Base-by-base conservation (phyloP, 129 eudicot genomes). In the Kitagawia praeruptora region DNA sequence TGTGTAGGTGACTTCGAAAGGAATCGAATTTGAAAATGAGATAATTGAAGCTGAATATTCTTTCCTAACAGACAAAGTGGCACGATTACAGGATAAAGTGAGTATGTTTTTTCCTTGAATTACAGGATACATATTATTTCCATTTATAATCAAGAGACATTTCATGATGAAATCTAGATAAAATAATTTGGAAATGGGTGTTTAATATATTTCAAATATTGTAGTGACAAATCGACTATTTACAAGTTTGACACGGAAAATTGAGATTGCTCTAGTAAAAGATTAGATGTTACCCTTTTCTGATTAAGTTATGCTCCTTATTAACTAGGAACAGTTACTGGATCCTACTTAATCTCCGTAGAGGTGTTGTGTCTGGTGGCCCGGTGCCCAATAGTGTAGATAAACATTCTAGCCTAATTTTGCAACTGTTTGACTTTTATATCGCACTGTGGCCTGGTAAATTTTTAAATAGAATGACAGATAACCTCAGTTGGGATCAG, bases 11-110 rank as follows among this genome's bases (percentile, higher is more conserved):
- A 84, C 93, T 85, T 54, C 92, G 8, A 89, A 89, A 86, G 97
- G 97, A 61, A 79, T 87, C 81, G 91, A 88, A 80, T 81, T 93
- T 72, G 97, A 91, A 81, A 77, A 83, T 48, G 97, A 88, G 87
- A 88, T 93, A 83, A 85, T 91, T 56, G 89, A 88, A 86, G 92
- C 93, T 27, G 98, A 93, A 83, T 86, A 81, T 53, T 75, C 90
- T 72, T 93, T 89, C 53, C 67, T 91, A 54, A 78, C 85, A n/a
- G 96, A 91, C 63, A 93, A 91, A 88, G 87, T 91, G 79, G 93
- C 82, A 84, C 89, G 82, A 54, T 83, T 93, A 82, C 87, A 88
- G 79, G 96, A 88, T 25, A 88, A 89, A 89, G 98, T 93, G 37
- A 75, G 47, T 23, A 72, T 10, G 74, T 73, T 38, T 80, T 44